A percentile compares a stretch with the other conserved stretches of the same genome.
These are phyloP conservation scores for Microbotryum violaceum DNA, from an alignment of 1,284 basidiomycete genomes.

Conservation along the genomic window DNA sequence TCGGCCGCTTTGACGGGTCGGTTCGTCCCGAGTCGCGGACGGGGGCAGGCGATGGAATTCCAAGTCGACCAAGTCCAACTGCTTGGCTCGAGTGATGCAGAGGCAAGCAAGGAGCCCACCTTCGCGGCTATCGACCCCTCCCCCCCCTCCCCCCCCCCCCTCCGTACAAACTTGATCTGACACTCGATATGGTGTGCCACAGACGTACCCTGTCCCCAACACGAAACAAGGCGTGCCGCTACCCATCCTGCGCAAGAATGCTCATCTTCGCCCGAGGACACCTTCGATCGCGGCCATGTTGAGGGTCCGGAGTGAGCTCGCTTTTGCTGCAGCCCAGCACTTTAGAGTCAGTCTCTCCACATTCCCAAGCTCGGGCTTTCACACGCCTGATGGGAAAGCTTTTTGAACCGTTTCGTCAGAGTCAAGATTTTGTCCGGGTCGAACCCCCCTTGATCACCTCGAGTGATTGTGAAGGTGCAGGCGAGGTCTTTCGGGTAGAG, in stretches of 20 bases:
- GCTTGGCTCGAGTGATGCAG: conserved; percentile 71
- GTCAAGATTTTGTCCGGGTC: conserved; percentile 65
- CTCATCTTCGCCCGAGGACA: conserved; percentile 75
- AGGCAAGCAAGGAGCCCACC: conserved; percentile 50
- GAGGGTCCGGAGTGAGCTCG: conserved; percentile 54
- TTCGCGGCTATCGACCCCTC: neutral
- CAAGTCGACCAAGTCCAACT: conserved; percentile 58
- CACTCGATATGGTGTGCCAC: neutral
- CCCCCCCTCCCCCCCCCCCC: too few species aligned
- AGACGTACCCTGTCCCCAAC: conserved; percentile 30
- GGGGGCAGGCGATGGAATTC: conserved; percentile 64
- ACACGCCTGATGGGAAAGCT: conserved; percentile 10
- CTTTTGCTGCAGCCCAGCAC: conserved; percentile 19
- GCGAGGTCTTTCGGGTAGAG: conserved; percentile 76
- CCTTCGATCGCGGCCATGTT: conserved; percentile 62
- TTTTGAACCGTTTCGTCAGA: conserved; percentile 43
- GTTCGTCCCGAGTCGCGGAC: conserved; percentile 58
- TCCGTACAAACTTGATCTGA: neutral
- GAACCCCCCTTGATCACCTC: conserved; percentile 83
- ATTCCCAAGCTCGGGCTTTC: neutral
- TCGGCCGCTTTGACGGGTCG: conserved; percentile 45
- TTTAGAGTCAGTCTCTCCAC: conserved; percentile 14
- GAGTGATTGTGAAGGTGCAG: conserved; percentile 95
- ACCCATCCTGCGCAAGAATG: conserved; percentile 70
- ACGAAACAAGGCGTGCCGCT: conserved; percentile 42